Evolutionary conservation across 352 stramenopile species (phyloP).

Genomic region (Plasmopara viticola): DNA sequence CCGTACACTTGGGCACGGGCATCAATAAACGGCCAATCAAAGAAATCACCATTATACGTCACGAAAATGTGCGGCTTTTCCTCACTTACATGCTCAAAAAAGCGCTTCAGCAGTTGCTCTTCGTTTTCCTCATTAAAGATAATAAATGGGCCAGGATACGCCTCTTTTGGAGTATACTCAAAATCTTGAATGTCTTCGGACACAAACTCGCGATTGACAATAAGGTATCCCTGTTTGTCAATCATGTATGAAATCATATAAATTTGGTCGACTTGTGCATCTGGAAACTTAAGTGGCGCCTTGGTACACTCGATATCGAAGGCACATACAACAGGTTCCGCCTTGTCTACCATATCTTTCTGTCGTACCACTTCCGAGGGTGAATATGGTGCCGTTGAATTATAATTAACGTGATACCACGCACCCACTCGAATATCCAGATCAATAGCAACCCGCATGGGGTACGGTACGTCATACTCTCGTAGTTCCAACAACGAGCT

Average conservation of each 20-base stretch:
- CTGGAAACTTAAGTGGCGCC: slow-evolving; percentile 97
- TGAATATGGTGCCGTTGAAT: slow-evolving; percentile 50
- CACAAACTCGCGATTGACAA: slow-evolving; percentile 96
- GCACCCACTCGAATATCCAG: slow-evolving; percentile 93
- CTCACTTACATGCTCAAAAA: slow-evolving; percentile 88
- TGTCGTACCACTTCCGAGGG: slow-evolving; percentile 45
- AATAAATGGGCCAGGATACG: slow-evolving; percentile 88
- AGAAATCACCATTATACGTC: slow-evolving; percentile 99
- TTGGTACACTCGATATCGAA: slow-evolving; percentile 99
- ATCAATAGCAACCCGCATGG: slow-evolving; percentile 95
- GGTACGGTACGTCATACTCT: slow-evolving; percentile 98
- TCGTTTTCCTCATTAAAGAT: slow-evolving; percentile 96
- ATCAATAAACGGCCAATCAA: slow-evolving; percentile 99
- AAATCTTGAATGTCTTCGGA: slow-evolving; percentile 97
- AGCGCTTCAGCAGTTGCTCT: slow-evolving; percentile 71
- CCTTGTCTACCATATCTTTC: slow-evolving; percentile 89
- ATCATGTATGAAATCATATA: slow-evolving; percentile 99
- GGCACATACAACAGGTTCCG: slow-evolving; percentile 92
- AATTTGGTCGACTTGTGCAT: slow-evolving; percentile 92
- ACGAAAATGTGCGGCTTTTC: slow-evolving; percentile 97
- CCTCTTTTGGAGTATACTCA: slow-evolving; percentile 97
- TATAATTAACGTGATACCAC: slow-evolving; percentile 94
- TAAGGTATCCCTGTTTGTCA: slow-evolving; percentile 92
- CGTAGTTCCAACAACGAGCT: slow-evolving; percentile 87
- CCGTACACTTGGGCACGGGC: slow-evolving; percentile 86